Evolutionary conservation across 176 grass and related monocot species (phyloP).

Genomic region (Carex cristatella): DNA sequence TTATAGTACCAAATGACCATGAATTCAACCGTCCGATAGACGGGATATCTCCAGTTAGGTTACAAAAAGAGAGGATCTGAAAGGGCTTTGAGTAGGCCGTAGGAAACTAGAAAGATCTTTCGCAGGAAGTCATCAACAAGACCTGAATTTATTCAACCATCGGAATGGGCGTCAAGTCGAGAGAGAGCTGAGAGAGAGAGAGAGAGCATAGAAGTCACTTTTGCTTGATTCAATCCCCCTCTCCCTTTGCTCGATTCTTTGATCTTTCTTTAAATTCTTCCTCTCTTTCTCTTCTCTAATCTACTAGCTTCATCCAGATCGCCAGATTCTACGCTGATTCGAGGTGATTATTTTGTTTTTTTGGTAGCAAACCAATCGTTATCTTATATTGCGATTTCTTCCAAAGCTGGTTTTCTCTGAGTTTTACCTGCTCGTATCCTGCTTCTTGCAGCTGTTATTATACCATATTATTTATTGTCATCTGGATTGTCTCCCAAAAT

Average conservation of each 20-base stretch:
- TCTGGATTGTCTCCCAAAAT: background rate
- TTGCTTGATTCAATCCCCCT: background rate
- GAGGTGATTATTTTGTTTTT: background rate
- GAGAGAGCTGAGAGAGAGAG: too few species aligned
- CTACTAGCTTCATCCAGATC: background rate
- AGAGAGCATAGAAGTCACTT: background rate
- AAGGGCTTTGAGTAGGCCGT: too few species aligned
- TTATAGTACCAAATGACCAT: too few species aligned
- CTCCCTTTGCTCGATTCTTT: background rate
- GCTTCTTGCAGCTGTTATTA: background rate
- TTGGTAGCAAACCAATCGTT: background rate
- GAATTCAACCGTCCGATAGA: too few species aligned
- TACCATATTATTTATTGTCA: background rate
- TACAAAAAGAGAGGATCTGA: too few species aligned
- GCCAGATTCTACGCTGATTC: background rate
- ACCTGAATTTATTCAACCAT: too few species aligned
- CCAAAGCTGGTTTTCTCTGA: background rate
- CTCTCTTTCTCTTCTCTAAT: background rate
- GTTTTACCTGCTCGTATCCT: background rate
- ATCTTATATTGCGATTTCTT: constrained; percentile 5
- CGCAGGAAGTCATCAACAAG: too few species aligned
- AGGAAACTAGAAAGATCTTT: too few species aligned
- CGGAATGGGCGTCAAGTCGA: too few species aligned
- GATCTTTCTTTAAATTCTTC: background rate
- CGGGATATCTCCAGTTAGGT: too few species aligned